Base-by-base conservation (phyloP, 192 early-diverging fungal species). In the Phlyctochytrium planicorne region DNA sequence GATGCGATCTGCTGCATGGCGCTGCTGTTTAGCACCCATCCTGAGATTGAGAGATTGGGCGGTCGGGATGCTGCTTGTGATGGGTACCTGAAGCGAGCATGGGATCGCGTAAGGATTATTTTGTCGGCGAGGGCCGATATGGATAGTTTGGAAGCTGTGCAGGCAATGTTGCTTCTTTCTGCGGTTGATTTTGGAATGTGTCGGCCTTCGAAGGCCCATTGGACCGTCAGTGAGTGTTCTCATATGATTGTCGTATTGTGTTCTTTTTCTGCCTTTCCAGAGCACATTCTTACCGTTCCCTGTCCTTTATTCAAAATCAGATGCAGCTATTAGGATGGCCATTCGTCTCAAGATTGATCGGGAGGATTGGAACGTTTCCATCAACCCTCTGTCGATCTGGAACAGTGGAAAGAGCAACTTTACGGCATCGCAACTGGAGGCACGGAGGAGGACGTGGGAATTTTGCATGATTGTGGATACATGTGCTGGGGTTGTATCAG, bases 381-480 rank as follows among this genome's bases (percentile, higher is more conserved):
- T 63, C 27, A 70, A 70, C 53, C 68, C 68, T 10, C 34, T 70
- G 25, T 63, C 60, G 17, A 63, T 70, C 30, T 70, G 10, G 14
- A 6, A 25, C 10, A 27, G 55, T 6, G 12, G 16, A 14, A 6
- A 12, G 14, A 4, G 55, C 12, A 29, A 25, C 10, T 27, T 57
- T 6, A 25, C 55, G 4, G 20, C 55, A 20, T 12, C 55, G 10
- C 12, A 57, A 57, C 16, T 57, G 10, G 55, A 57, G 68, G 68
- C 30, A 4, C 68, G 68, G 4, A 53, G 68, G 1, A 62, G 62
- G 30, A 17, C 59, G 1, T 70, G 68, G 68, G 68, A 62, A 31
- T 47, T 63, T 25, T 70, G 68, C 52, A 4, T 70, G 4, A 52
- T 63, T 29, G 47, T 70, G 56, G 68, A 70, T 25, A 70, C 68